A percentile compares a stretch with the other conserved stretches of the same genome.
Conservation (phyloP, 192 early-diverging fungal genomes). For the Tieghemiomyces parasiticus region DNA sequence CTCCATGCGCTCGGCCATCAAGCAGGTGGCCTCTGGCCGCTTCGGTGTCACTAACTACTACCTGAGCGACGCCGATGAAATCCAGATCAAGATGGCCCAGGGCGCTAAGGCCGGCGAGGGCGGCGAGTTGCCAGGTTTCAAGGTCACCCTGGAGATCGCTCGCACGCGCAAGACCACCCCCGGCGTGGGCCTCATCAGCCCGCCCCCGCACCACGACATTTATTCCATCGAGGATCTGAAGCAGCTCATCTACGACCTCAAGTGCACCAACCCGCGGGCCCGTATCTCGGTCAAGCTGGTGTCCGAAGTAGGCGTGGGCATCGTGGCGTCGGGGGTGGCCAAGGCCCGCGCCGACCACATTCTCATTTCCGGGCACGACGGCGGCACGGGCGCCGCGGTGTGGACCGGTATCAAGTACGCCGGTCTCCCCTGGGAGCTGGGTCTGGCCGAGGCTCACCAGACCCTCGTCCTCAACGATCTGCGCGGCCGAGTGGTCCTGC, state of each 20-base stretch:
- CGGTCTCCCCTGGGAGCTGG: conserved; percentile 97
- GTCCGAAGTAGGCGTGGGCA: conserved; percentile 93
- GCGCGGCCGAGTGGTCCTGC: conserved; percentile 87
- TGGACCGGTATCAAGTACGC: conserved; percentile 99
- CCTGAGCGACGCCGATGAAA: conserved; percentile 85
- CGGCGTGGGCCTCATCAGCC: conserved; percentile 89
- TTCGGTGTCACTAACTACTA: conserved; percentile 96
- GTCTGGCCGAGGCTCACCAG: conserved; percentile 98
- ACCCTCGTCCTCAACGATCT: conserved; percentile 94
- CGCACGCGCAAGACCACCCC: conserved; percentile 88
- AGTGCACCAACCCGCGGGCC: conserved; percentile 82
- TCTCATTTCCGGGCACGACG: conserved; percentile 88
- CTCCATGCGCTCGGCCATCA: conserved; percentile 85
- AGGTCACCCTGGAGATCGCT: conserved; percentile 64
- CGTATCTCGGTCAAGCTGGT: conserved; percentile 95
- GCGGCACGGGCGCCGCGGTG: conserved; percentile 92
- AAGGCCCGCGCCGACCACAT: conserved; percentile 98
- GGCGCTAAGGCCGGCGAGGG: conserved; percentile 98
- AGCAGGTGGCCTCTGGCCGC: conserved; percentile 95
- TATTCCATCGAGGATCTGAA: conserved; percentile 99
- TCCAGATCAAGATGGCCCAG: conserved; percentile 99
- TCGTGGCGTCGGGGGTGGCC: conserved; percentile 91
- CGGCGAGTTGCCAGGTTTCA: conserved; percentile 62
- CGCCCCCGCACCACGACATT: conserved; percentile 98
- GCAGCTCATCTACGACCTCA: conserved; percentile 96